A percentile compares a stretch with the other conserved stretches of the same genome.
phyloP scores from a whole-genome alignment of 2,329 filamentous ascomycete genomes.

The Penicillium sp. region DNA sequence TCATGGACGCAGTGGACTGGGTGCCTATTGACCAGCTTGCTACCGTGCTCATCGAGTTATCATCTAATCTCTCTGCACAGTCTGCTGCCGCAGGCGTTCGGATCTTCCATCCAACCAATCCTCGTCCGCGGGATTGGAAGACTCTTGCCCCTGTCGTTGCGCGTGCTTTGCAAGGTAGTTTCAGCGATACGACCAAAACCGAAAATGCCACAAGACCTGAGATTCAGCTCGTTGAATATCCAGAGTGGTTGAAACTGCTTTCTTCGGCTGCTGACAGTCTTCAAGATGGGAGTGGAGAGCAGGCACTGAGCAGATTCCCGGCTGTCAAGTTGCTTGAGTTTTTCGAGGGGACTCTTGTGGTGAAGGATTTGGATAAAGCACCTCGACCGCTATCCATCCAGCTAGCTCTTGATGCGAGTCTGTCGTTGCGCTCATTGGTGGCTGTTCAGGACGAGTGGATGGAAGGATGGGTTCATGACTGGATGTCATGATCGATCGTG shows the following conservation, averaged over 20 bases:
- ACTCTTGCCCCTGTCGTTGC: conserved; percentile 4
- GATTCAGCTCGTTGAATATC: too few relatives aligned
- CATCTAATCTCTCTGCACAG: neutral
- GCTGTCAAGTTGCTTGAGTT: conserved; percentile 1
- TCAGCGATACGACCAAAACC: neutral
- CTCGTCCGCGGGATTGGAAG: conserved; percentile 12
- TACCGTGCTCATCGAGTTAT: neutral
- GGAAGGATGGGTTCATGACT: too few relatives aligned
- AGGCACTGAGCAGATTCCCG: neutral
- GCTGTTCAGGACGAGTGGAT: neutral
- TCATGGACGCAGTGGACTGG: neutral
- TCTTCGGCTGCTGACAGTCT: too few relatives aligned
- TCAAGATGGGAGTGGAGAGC: neutral
- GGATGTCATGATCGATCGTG: too few relatives aligned
- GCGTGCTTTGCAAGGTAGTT: neutral
- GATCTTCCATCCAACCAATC: conserved; percentile 19
- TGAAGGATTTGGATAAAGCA: neutral
- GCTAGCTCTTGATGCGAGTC: too few relatives aligned
- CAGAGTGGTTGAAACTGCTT: too few relatives aligned
- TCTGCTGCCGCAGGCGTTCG: neutral
- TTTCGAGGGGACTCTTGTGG: neutral
- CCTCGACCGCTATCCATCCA: neutral
- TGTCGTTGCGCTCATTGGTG: neutral
- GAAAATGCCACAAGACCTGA: too few relatives aligned
- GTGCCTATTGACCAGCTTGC: neutral